Base-by-base conservation (phyloP, 768 basidiomycete genomes). In the Tulasnella calospora region DNA sequence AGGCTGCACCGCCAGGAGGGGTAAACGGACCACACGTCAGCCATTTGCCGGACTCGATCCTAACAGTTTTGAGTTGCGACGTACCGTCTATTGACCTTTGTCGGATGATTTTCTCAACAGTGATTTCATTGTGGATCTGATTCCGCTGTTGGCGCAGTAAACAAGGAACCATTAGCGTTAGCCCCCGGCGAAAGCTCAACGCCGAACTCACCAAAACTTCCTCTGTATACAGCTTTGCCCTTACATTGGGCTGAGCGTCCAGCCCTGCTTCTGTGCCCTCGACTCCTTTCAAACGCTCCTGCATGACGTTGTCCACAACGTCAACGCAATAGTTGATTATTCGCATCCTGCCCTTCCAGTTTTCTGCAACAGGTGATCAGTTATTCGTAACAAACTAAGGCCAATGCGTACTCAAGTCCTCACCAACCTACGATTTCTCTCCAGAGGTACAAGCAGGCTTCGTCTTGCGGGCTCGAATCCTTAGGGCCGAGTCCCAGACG, bases 361-460 rank as follows among this genome's bases (percentile, higher is more conserved):
- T 86, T 15, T 84, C 86, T 86, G 51, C 79, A 77, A 82, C 78
- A 79, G 79, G 55, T 81, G 78, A 73, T 78, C 79, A 47, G 79
- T n/a, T 70, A 75, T 71, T 79, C 76, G 74, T 79, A 57, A 81
- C 76, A 81, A 74, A 73, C 70, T 71, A 78, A 35, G 71, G 78
- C 61, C 76, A 46, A 85, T 90, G 83, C 82, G 47, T 35, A 73
- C 17, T 35, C 41, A 44, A 74, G 51, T 33, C 47, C 69, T 27
- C 47, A 74, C 79, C 19, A 46, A 93, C 94, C 91, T 79, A 93
- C 88, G 80, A 95, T 86, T 82, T 95, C 91, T 81, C 88, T 87
- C 94, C 94, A 95, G 55, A 95, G 84, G 80, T 90, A 87, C 13
- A 88, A 87, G 83, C 94, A 95, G 73, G 93, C 90, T 83, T 90